These are phyloP conservation scores for Tulasnella calospora DNA, from an alignment of 768 basidiomycete species.

Conservation along the genomic window DNA sequence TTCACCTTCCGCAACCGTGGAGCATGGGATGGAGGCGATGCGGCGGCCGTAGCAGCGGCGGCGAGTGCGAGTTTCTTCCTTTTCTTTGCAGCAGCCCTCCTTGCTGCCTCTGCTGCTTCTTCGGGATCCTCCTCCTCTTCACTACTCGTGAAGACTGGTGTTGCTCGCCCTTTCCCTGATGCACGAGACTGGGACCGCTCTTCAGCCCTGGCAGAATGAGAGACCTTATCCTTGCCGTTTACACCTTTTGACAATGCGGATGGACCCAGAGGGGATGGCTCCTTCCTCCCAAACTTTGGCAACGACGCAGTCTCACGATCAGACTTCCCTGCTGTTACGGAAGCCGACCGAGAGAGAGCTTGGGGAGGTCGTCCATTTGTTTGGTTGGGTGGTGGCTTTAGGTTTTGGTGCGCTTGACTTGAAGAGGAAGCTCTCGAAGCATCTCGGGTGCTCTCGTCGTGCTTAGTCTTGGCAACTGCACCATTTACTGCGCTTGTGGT, in stretches of 20 bases:
- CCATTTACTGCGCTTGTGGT: background rate
- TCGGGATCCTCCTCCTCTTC: conserved; percentile 20
- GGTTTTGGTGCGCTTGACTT: background rate
- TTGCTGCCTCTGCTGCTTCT: background rate
- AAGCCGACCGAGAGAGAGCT: background rate
- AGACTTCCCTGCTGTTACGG: background rate
- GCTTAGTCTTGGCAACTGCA: background rate
- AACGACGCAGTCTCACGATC: background rate
- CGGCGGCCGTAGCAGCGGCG: background rate
- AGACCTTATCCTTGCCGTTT: conserved; percentile 7
- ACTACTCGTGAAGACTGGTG: conserved; percentile 1
- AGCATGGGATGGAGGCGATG: background rate
- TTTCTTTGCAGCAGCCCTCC: background rate
- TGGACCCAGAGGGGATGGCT: conserved; percentile 10
- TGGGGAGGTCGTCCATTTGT: background rate
- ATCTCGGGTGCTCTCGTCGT: background rate
- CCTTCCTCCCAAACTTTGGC: conserved; percentile 7
- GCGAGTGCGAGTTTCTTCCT: conserved; percentile 9
- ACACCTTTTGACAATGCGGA: background rate
- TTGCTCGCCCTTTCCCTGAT: background rate
- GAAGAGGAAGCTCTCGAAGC: background rate
- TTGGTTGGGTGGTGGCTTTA: conserved; percentile 2
- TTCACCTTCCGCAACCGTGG: background rate
- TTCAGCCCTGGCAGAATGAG: background rate
- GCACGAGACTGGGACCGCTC: background rate